phyloP scores from a whole-genome alignment of 257 asterid genomes.

The Capsicum rhomboideum region DNA sequence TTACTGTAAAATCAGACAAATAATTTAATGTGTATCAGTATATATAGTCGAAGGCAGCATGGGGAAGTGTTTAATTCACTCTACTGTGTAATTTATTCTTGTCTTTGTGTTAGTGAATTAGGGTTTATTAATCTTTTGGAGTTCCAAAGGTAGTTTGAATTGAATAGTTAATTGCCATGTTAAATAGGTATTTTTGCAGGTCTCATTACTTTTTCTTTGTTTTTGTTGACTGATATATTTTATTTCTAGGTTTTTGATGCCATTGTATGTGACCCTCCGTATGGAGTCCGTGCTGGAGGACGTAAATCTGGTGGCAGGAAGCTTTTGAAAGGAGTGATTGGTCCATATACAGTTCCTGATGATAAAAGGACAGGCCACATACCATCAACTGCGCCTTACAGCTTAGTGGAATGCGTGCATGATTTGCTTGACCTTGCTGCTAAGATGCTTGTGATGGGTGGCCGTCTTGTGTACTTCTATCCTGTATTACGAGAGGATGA shows the following conservation, averaged over 20 bases:
- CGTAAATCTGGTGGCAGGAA: conserved; percentile 99
- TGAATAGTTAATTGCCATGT: not conserved
- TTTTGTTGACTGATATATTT: not conserved
- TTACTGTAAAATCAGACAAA: not conserved
- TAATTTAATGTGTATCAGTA: not conserved
- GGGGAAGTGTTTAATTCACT: not conserved
- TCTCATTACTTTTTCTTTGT: not conserved
- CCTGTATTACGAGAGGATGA: conserved; percentile 74
- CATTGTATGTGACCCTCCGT: conserved; percentile 96
- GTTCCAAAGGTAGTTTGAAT: not conserved
- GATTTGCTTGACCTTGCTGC: conserved; percentile 94
- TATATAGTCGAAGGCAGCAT: not conserved
- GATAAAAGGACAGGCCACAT: conserved; percentile 86
- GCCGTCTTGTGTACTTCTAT: conserved; percentile 92
- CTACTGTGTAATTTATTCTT: not conserved
- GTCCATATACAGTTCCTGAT: conserved; percentile 85
- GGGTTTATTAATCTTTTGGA: not conserved
- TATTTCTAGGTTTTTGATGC: conserved; percentile 74
- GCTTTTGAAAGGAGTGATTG: conserved; percentile 78
- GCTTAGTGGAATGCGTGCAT: conserved; percentile 94
- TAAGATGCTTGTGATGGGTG: conserved; percentile 80
- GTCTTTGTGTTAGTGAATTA: not conserved
- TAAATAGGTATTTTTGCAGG: not conserved
- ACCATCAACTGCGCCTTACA: conserved; percentile 94
- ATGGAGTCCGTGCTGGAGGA: conserved; percentile 99